Evolutionary conservation across 78 protist species (phyloP), one percentile per base, ranked within the genome.

Genomic region (Dictyostelium capitatum): DNA sequence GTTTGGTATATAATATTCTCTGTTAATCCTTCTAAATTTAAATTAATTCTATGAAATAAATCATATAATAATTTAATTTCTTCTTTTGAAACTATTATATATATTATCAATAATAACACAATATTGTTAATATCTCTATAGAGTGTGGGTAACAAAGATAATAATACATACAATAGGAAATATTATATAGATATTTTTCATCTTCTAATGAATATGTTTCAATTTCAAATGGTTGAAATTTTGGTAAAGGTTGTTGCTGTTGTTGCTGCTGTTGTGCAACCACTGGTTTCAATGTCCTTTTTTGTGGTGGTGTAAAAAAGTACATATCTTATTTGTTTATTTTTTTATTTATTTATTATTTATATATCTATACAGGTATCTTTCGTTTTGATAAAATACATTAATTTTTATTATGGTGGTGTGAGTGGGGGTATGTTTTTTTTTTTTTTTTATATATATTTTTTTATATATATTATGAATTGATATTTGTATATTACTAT

Each of bases 1-100:
- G 74, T 74, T 73, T 87, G 93, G 64, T 32, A 87, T 14, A 87
- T 70, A 19, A 87, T 43, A 43, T 59, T 57, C 84, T 87, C 93
- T 41, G 83, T 57, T 10, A 87, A 87, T 25, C 73, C 79, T 9
- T 77, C 57, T 51, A 77, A 50, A 62, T 50, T 37, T 47, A 87
- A 47, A 46, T 87, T 72, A 15, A 47, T 56, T 65, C 73, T 87
- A 28, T 65, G 67, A 65, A 87, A 87, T 77, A 87, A 20, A 64
- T 87, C 73, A 37, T 87, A 87, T 30, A 87, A 28, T 37, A 48
- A 28, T 30, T 73, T 80, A 48, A 87, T 30, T 43, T 87, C 93
- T 50, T 87, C 93, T 78, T 80, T 87, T 77, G 93, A 77, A 50
- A 87, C 93, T 87, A 19, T 54, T 23, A 9, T 41, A 32, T 41